These are phyloP conservation scores for Candida palmyrensis DNA, from an alignment of 805 yeast species.

Conservation along the genomic window DNA sequence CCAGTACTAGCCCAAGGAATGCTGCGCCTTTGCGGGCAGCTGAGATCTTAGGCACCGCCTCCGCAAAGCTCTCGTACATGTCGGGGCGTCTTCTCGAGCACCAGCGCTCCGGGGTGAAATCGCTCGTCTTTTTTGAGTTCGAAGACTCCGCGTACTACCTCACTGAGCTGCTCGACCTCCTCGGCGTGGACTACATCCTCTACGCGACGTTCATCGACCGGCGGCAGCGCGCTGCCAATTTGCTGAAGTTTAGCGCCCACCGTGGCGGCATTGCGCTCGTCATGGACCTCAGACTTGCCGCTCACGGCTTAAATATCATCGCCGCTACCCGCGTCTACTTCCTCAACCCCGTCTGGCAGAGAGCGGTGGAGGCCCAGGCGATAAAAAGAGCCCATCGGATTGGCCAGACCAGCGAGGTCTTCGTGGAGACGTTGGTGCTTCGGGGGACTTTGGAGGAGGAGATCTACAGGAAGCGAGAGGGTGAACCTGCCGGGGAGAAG, in stretches of 20 bases:
- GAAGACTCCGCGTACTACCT: slow-evolving; percentile 68
- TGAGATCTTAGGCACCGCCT: slow-evolving; percentile 53
- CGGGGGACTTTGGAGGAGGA: slow-evolving; percentile 64
- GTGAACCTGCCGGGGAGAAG: slow-evolving; percentile 8
- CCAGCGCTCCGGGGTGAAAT: slow-evolving; percentile 41
- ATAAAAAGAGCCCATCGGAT: slow-evolving; percentile 74
- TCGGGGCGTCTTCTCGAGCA: slow-evolving; percentile 51
- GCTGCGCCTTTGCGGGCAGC: slow-evolving; percentile 16
- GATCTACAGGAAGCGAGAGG: slow-evolving; percentile 43
- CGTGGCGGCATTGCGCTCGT: slow-evolving; percentile 48
- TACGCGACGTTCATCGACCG: slow-evolving; percentile 59
- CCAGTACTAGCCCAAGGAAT: no score
- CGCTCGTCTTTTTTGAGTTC: slow-evolving; percentile 64
- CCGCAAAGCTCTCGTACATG: slow-evolving; percentile 59
- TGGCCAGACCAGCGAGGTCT: slow-evolving; percentile 60
- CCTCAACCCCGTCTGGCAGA: slow-evolving; percentile 68
- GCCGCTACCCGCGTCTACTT: slow-evolving; percentile 67
- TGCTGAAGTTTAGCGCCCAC: slow-evolving; percentile 45
- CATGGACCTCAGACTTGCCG: slow-evolving; percentile 64
- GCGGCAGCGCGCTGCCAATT: slow-evolving; percentile 45
- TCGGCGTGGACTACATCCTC: slow-evolving; percentile 57
- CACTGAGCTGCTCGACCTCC: slow-evolving; percentile 56
- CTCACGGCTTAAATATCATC: slow-evolving; percentile 66
- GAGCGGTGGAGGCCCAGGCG: slow-evolving; percentile 69
- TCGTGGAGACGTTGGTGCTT: slow-evolving; percentile 63